Base-by-base conservation (phyloP, 345 rosid species). In the Microthlaspi erraticum region DNA sequence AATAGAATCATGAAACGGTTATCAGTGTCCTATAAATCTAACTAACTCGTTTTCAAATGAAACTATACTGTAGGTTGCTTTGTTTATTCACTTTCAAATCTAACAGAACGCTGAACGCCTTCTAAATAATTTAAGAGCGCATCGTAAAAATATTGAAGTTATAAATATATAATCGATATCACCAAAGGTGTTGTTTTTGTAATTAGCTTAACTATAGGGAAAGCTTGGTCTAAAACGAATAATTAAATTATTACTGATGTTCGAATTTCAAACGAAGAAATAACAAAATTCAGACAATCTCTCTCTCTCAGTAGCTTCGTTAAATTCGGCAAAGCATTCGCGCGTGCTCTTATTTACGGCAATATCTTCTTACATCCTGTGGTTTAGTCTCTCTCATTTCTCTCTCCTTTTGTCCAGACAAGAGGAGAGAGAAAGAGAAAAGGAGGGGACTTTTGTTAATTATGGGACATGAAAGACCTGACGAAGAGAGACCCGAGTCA, bases 401-500 rank as follows among this genome's bases (percentile, higher is more conserved):
- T 58, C 73, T 70, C 70, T 29, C 32, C 43, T 41, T 57, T 65
- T 8, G 66, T 73, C 38, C 11, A 58, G 36, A 64, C 66, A 57
- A 41, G 60, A 72, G 69, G 72, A 49, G 29, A 23, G 29, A 23
- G 29, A 26, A 5, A 26, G 49, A 43, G 43, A 20, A 23, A 64
- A 64, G 13, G 51, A 60, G 17, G 17, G 10, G 45, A 34, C 57
- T 60, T 68, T 64, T 49, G 72, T 73, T 49, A 64, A 60, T 61
- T 64, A 68, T 75, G 79, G 68, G 43, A 61, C 50, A 61, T 12
- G 79, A 75, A 32, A 81, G 72, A 78, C 77, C 59, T 42, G 70
- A 79, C 49, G 76, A 67, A 57, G 85, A 81, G 44, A 70, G 64
- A 46, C 60, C 38, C 2, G 68, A 69, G 73, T 65, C 51, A 42